phyloP scores from a whole-genome alignment of 2,329 filamentous ascomycete genomes.

The Sporothrix brasiliensis region DNA sequence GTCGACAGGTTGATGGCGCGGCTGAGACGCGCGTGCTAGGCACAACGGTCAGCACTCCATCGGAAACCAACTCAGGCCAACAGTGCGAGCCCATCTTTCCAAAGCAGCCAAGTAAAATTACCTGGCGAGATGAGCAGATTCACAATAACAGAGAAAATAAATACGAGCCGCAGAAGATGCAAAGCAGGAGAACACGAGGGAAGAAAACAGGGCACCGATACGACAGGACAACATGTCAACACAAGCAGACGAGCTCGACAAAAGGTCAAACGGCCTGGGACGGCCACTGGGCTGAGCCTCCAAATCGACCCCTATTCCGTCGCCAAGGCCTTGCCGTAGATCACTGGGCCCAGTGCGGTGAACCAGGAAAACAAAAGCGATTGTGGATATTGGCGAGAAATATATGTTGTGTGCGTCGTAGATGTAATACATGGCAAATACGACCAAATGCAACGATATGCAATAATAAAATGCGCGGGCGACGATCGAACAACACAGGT shows the following conservation, averaged over 20 bases:
- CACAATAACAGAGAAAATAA: not conserved
- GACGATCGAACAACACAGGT: conserved; percentile 6
- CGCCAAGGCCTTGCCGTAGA: conserved; percentile 7
- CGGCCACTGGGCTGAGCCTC: conserved; percentile 10
- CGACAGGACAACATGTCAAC: not conserved
- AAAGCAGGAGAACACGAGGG: not conserved
- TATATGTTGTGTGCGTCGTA: not conserved
- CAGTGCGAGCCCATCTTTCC: conserved; percentile 18
- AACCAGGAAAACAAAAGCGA: conserved; percentile 8
- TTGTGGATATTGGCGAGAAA: not conserved
- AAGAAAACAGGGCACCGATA: not conserved
- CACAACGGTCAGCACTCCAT: conserved; percentile 6
- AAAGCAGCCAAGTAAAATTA: not conserved
- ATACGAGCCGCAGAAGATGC: conserved; percentile 7
- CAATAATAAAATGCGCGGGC: conserved; percentile 18
- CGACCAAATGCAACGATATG: conserved; percentile 1
- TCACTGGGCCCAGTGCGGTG: conserved; percentile 1
- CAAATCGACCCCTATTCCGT: not conserved
- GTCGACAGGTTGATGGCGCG: not conserved
- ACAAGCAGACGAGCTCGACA: not conserved
- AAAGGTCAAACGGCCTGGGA: not conserved
- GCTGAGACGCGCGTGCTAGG: not conserved
- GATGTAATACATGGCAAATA: not conserved
- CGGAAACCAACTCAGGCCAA: not conserved
- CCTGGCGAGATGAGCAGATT: not conserved